Conservation (phyloP, 305 asterid species). For the Solanum chacoense region DNA sequence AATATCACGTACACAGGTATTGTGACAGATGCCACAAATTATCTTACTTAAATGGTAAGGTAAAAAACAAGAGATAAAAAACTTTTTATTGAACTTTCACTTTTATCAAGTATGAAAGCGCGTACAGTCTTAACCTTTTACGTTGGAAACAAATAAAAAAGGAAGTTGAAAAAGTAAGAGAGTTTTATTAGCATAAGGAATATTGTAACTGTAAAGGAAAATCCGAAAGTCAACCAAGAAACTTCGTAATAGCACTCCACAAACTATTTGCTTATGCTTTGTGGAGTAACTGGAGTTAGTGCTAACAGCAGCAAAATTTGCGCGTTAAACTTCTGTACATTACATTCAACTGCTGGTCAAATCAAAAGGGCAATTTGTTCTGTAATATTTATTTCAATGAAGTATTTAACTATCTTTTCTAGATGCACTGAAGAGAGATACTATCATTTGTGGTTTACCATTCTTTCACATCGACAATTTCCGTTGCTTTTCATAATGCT, state of each 20-base stretch:
- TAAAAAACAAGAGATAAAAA: not conserved
- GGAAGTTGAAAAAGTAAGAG: not conserved
- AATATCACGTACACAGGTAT: not conserved
- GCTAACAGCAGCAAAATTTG: not conserved
- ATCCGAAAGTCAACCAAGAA: not conserved
- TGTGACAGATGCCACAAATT: not conserved
- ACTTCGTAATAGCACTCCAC: not conserved
- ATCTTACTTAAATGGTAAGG: not conserved
- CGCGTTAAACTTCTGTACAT: not conserved
- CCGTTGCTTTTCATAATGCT: not conserved
- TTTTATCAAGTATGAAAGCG: not conserved
- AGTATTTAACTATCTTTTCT: not conserved
- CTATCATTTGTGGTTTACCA: not conserved
- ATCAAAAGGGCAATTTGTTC: not conserved
- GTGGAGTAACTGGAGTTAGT: not conserved
- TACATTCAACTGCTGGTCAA: not conserved
- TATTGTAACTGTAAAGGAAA: not conserved
- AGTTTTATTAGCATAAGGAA: not conserved
- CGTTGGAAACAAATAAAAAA: not conserved
- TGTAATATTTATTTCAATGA: not conserved
- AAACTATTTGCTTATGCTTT: not conserved
- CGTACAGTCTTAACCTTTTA: not conserved
- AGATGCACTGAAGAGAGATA: not conserved
- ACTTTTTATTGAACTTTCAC: not conserved
- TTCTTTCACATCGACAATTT: not conserved